Conservation (phyloP, 345 rosid species). For the Rhodamnia rubescens region DNA sequence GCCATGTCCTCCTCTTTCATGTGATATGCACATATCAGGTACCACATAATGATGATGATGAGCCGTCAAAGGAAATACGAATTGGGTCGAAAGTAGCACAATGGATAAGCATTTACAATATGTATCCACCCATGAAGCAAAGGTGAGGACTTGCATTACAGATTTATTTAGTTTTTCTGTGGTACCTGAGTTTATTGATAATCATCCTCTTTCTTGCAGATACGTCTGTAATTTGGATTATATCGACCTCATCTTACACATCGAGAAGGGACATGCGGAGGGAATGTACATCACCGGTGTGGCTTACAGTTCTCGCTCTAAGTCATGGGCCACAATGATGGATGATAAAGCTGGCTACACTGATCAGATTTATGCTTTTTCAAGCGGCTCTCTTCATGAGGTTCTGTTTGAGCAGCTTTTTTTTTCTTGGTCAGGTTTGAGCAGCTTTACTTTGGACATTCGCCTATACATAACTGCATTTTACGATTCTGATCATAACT, state of each 20-base stretch:
- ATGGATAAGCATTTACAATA: neutral
- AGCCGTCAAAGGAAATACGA: neutral
- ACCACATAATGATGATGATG: neutral
- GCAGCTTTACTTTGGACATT: neutral
- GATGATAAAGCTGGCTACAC: slow-evolving; percentile 80
- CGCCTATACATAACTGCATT: neutral
- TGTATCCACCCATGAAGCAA: slow-evolving; percentile 4
- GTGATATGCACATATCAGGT: neutral
- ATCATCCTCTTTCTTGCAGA: slow-evolving; percentile 10
- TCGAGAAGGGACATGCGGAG: slow-evolving; percentile 79
- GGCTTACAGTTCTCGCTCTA: slow-evolving; percentile 35
- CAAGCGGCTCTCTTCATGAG: slow-evolving; percentile 66
- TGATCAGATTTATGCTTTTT: slow-evolving; percentile 69
- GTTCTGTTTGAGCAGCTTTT: slow-evolving; percentile 10
- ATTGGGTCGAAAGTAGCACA: neutral
- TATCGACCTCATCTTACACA: slow-evolving; percentile 58
- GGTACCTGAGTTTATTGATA: neutral
- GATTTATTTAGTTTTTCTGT: neutral
- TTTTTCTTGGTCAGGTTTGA: neutral
- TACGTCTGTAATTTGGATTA: slow-evolving; percentile 82
- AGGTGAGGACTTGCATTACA: neutral
- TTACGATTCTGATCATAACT: too few species aligned
- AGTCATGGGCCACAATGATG: slow-evolving; percentile 91
- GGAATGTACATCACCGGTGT: slow-evolving; percentile 75
- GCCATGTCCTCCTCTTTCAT: neutral